Evolutionary conservation across 108 stramenopile genomes (phyloP), one percentile per base, ranked within the genome.

Genomic region (Cylindrotheca closterium): DNA sequence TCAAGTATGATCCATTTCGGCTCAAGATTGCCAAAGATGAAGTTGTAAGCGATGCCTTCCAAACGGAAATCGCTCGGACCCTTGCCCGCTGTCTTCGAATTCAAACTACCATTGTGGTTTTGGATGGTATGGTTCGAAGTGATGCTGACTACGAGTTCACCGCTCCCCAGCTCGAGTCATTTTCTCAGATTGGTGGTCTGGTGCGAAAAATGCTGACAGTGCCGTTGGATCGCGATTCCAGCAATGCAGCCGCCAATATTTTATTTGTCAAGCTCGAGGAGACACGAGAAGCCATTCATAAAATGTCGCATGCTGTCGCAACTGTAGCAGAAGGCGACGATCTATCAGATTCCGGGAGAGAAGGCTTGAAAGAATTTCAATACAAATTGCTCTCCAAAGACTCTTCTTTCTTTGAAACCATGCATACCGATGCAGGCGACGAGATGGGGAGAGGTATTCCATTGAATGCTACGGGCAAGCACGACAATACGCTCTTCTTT

Each of bases 51-150:
- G n/a, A n/a, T n/a, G 46, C 26, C 56, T 68, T 68, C 25, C 46
- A 61, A 22, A 63, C 30, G 12, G 64, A 75, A 48, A 55, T 63
- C 4, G 74, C 74, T 0, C 21, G 30, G 1, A 59, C 57, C 1
- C 60, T 75, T 25, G 74, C 74, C 42, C 55, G 74, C 21, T 58
- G 65, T 18, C 47, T 75, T 1, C 67, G 74, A n/a, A 65, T 75
- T 25, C 74, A 75, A 49, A 67, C 58, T 1, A 75, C 74, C 10
- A 55, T 66, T 37, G 74, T 75, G 1, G 32, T 75, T 19, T 26
- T 75, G 28, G 64, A 75, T 65, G 63, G 64, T 5, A 68, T 75
- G 28, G 74, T 66, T 7, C 67, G 74, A 8, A 68, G 59, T 21
- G 74, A 75, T 31, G 48, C 63, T 17, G 37, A 59, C 1, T 47